These are phyloP conservation scores for Fistulifera pelliculosa DNA, from an alignment of 108 stramenopile species.

Conservation along the genomic window DNA sequence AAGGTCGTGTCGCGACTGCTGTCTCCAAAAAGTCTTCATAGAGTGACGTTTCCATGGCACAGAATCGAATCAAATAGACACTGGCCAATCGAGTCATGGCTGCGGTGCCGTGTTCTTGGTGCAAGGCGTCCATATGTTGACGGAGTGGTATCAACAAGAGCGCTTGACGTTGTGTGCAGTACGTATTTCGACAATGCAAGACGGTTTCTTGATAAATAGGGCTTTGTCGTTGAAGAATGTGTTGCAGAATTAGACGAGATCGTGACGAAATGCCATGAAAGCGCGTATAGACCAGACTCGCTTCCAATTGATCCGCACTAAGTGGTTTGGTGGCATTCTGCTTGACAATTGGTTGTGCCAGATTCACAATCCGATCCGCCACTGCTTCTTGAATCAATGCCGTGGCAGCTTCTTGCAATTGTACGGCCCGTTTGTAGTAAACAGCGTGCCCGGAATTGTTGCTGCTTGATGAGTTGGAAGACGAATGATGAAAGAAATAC, in stretches of 20 bases:
- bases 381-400: conserved; percentile 69
- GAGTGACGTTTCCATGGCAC: conserved; percentile 73
- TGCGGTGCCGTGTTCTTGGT: conserved; percentile 72
- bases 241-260: conserved; percentile 52
- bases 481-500: conserved; percentile 59
- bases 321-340: conserved; percentile 49
- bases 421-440: conserved; percentile 72
- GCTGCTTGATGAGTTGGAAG: conserved; percentile 1
- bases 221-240: conserved; percentile 41
- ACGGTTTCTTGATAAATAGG: conserved; percentile 63
- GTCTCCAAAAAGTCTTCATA: conserved; percentile 85
- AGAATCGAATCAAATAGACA: conserved; percentile 81
- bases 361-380: conserved; percentile 71
- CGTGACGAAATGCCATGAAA: conserved; percentile 83
- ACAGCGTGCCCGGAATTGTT: conserved; percentile 50
- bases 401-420: conserved; percentile 76
- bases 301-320: conserved; percentile 77
- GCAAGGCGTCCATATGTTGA: conserved; percentile 76
- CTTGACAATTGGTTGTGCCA: conserved; percentile 44
- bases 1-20: conserved; percentile 42
- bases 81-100: conserved; percentile 82
- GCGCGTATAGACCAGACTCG: conserved; percentile 74
- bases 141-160: conserved; percentile 59
- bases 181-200: conserved; percentile 64
- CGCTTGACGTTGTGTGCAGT: conserved; percentile 51